Percentiles rank a stretch among this genome's conserved stretches.
Evolutionary conservation across 257 asterid species (phyloP).

Genomic region (Rubia yunnanensis): DNA sequence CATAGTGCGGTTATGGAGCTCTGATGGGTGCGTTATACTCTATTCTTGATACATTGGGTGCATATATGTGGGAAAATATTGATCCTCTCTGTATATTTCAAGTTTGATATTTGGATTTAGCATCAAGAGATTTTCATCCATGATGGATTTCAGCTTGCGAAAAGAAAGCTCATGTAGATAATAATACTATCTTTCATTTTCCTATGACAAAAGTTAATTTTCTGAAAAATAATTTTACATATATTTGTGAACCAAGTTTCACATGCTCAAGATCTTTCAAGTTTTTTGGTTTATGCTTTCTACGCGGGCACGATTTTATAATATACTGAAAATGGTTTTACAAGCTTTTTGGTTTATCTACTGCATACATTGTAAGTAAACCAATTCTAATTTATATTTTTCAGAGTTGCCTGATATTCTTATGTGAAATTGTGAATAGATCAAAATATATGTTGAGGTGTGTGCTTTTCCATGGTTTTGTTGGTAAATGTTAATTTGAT

Average conservation of each 20-base stretch:
- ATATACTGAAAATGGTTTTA: background rate
- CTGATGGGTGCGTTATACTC: constrained; percentile 55
- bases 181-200: background rate
- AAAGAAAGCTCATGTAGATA: background rate
- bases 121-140: background rate
- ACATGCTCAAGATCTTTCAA: background rate
- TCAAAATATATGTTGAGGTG: background rate
- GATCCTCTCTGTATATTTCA: background rate
- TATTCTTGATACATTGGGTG: constrained; percentile 3
- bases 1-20: constrained; percentile 79
- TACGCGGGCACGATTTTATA: background rate
- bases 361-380: no score
- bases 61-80: background rate
- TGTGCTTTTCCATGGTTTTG: background rate
- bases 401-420: background rate
- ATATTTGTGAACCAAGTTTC: background rate
- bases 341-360: background rate
- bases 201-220: background rate
- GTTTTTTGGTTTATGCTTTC: background rate
- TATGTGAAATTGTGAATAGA: background rate
- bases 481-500: background rate
- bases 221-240: background rate
- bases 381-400: background rate
- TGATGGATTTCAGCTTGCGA: background rate
- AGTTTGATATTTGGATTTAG: background rate